phyloP scores from a whole-genome alignment of 495 filamentous ascomycete genomes.

The Aspergillus asperescens region DNA sequence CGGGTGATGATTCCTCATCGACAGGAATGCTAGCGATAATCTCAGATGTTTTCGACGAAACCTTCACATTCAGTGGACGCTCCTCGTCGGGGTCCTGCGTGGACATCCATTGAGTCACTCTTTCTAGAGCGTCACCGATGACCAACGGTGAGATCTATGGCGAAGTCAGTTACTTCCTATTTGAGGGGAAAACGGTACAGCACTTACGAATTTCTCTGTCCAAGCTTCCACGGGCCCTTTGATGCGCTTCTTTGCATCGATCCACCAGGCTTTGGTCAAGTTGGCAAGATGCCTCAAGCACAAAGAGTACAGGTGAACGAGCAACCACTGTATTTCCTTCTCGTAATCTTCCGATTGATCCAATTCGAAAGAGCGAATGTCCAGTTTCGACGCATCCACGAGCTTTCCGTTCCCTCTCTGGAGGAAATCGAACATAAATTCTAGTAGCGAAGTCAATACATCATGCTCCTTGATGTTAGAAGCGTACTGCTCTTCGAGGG shows the following conservation, averaged over 20 bases:
- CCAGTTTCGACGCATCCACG: constrained; percentile 60
- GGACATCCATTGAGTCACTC: constrained; percentile 67
- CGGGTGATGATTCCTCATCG: constrained; percentile 77
- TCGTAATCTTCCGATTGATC: constrained; percentile 55
- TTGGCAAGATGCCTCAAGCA: constrained; percentile 67
- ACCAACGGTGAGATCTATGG: constrained; percentile 72
- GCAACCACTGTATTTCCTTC: constrained; percentile 70
- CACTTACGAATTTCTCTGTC: constrained; percentile 66
- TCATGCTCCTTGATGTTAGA: constrained; percentile 68
- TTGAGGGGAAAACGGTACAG: not conserved
- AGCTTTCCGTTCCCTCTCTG: constrained; percentile 64
- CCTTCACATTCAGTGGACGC: constrained; percentile 65
- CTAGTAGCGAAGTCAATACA: constrained; percentile 62
- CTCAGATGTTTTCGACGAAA: constrained; percentile 63
- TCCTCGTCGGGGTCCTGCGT: constrained; percentile 54
- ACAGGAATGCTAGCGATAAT: constrained; percentile 77
- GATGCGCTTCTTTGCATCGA: constrained; percentile 68
- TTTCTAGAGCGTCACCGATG: constrained; percentile 62
- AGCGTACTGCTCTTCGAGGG: constrained; percentile 73
- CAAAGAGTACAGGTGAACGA: constrained; percentile 82
- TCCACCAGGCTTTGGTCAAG: constrained; percentile 83
- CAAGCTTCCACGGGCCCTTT: constrained; percentile 69
- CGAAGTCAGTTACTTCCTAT: not conserved
- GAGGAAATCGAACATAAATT: constrained; percentile 77
- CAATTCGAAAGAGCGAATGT: constrained; percentile 64